Evolutionary conservation across 2,329 filamentous ascomycete genomes (phyloP), one percentile per base, ranked within the genome.

Genomic region (Rosellinia necatrix): DNA sequence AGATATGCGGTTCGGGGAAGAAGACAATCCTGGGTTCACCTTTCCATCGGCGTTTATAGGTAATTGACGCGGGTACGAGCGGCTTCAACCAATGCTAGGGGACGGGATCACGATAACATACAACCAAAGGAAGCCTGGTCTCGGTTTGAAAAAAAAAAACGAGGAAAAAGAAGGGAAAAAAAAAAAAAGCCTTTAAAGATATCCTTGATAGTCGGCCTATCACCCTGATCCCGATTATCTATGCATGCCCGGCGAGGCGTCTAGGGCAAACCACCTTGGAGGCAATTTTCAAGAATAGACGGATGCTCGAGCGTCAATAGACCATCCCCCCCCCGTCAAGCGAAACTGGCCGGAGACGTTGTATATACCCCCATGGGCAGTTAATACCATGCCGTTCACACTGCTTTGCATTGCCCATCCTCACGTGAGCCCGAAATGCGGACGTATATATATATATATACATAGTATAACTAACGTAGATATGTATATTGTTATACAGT

Each of bases 361-460:
- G 55, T 58, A 58, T 46, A 58, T 58, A 58, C 55, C 55, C 43
- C 49, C 49, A 40, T 49, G 49, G 44, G 25, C 32, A 41, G 38
- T 49, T 25, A 48, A 57, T 55, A 55, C n/a, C 13, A 55, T 46
- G 25, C 13, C 12, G 17, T 53, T 37, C 19, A 41, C 12, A 15
- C 3, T 44, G 30, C 27, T 21, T n/a, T 9, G 19, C 4, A 3
- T 29, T 41, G 4, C 12, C 7, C 12, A 8, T 12, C 25, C 19
- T 25, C 10, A 27, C 19, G 34, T 35, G n/a, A 35, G 7, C 13
- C 7, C 13, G 19, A 4, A 35, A 7, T 17, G 19, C 3, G 10
- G 9, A 15, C 10, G 10, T 17, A 35, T 15, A 6, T 19, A 35
- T 19, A 19, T 17, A n/a, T 4, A 35, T 19, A 3, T 2, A 17